phyloP scores from a whole-genome alignment of 108 stramenopile species.

The Cyclotella distinguenda region DNA sequence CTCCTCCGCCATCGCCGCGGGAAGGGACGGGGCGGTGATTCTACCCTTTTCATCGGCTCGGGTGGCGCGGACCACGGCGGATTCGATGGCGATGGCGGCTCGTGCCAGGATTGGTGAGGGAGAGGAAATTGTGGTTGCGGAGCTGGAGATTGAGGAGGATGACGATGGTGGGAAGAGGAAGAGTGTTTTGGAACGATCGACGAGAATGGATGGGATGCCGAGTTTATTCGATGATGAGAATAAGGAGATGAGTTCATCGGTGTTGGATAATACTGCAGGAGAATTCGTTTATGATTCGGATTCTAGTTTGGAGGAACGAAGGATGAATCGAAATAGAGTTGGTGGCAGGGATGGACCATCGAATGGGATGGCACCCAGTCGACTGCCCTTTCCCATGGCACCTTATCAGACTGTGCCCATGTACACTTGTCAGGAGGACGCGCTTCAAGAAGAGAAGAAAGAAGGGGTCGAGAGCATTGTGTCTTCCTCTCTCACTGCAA shows the following conservation, averaged over 20 bases:
- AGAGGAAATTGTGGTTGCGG: slow-evolving; percentile 78
- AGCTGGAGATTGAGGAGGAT: slow-evolving; percentile 47
- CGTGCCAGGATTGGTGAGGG: slow-evolving; percentile 48
- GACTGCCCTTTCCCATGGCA: slow-evolving; percentile 53
- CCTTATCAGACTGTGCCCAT: slow-evolving; percentile 23
- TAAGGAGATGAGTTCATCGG: slow-evolving; percentile 15
- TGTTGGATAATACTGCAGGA: slow-evolving; percentile 17
- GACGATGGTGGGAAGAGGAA: slow-evolving; percentile 16
- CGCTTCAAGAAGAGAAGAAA: slow-evolving; percentile 29
- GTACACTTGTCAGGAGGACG: slow-evolving; percentile 38
- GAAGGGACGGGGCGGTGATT: slow-evolving; percentile 17
- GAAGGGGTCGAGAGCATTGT: slow-evolving; percentile 8
- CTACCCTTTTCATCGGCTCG: not conserved
- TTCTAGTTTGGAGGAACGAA: slow-evolving; percentile 64
- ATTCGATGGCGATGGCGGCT: slow-evolving; percentile 34
- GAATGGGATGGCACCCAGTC: slow-evolving; percentile 24
- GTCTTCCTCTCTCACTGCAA: not conserved
- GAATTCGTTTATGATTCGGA: slow-evolving; percentile 79
- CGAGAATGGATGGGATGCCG: slow-evolving; percentile 10
- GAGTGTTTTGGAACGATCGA: slow-evolving; percentile 21
- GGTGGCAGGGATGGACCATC: not conserved
- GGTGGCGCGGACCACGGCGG: slow-evolving; percentile 26
- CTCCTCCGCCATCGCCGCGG: slow-evolving; percentile 16
- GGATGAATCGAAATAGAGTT: not conserved
- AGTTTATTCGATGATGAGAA: slow-evolving; percentile 34